These are phyloP conservation scores for Ophiocytium majus DNA, from an alignment of 352 stramenopile species.

Conservation along the genomic window DNA sequence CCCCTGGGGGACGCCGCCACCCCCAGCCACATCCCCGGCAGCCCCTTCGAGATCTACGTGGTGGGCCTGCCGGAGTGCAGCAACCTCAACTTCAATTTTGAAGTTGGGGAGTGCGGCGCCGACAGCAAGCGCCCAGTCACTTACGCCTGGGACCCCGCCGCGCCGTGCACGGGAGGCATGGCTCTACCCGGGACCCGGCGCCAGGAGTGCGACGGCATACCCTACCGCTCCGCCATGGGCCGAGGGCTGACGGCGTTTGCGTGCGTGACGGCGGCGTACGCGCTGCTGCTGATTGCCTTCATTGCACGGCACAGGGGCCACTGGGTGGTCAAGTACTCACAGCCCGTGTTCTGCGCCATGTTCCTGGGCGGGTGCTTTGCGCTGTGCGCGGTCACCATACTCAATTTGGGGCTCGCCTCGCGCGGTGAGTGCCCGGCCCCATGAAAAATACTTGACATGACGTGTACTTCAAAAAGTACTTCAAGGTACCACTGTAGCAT, in stretches of 20 bases:
- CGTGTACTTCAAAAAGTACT: too few relatives aligned
- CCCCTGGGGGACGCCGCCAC: neutral
- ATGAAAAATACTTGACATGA: too few relatives aligned
- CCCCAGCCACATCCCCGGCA: neutral
- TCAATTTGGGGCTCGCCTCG: neutral
- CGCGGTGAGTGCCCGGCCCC: neutral
- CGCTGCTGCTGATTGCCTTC: neutral
- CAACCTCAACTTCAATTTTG: neutral
- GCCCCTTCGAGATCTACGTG: constrained; percentile 12
- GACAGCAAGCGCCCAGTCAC: neutral
- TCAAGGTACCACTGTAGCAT: too few relatives aligned
- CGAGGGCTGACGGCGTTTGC: neutral
- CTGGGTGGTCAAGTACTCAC: neutral
- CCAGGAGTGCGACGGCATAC: neutral
- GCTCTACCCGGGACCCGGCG: neutral
- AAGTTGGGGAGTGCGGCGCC: neutral
- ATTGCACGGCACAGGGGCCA: neutral
- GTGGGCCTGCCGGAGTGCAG: neutral
- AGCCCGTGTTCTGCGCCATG: constrained; percentile 10
- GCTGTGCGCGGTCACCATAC: neutral
- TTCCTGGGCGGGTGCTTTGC: neutral
- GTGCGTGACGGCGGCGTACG: neutral
- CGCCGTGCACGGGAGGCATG: neutral
- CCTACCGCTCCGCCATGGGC: neutral
- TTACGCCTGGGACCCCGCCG: neutral